Percentiles rank a stretch among this genome's conserved stretches.
phyloP scores from a whole-genome alignment of 2,329 filamentous ascomycete species.

The Sclerotinia trifoliorum region DNA sequence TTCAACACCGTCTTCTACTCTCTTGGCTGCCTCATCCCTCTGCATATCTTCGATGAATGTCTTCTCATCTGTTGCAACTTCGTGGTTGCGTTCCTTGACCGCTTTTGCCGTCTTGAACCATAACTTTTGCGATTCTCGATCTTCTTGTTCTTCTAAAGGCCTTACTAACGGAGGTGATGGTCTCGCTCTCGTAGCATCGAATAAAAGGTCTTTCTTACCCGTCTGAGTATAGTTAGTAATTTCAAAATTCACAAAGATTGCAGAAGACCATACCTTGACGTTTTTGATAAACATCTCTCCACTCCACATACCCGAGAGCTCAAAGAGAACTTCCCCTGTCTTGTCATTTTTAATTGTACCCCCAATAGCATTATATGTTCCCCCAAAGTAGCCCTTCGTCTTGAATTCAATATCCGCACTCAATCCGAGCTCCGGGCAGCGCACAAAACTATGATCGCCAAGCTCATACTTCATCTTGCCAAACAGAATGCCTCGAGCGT shows the following conservation, averaged over 20 bases:
- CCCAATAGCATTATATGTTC: constrained; percentile 94
- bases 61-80: constrained; percentile 89
- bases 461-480: constrained; percentile 99
- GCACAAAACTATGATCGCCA: constrained; percentile 90
- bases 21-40: constrained; percentile 78
- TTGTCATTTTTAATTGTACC: constrained; percentile 86
- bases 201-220: constrained; percentile 83
- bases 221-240: constrained; percentile 55
- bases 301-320: constrained; percentile 90
- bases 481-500: constrained; percentile 92
- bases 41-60: constrained; percentile 94
- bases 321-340: constrained; percentile 83
- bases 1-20: constrained; percentile 74
- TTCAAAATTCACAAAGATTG: neutral
- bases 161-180: constrained; percentile 71
- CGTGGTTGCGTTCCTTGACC: constrained; percentile 81
- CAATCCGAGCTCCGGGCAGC: constrained; percentile 83
- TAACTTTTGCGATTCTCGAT: constrained; percentile 83
- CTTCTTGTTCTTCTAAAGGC: constrained; percentile 81
- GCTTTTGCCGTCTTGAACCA: constrained; percentile 82
- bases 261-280: constrained; percentile 56
- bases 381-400: constrained; percentile 95
- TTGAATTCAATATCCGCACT: constrained; percentile 96
- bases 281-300: constrained; percentile 93
- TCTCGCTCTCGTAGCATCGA: constrained; percentile 78